These are phyloP conservation scores for Ceratobasidium sp. DNA, from an alignment of 1,284 basidiomycete species.

Conservation along the genomic window DNA sequence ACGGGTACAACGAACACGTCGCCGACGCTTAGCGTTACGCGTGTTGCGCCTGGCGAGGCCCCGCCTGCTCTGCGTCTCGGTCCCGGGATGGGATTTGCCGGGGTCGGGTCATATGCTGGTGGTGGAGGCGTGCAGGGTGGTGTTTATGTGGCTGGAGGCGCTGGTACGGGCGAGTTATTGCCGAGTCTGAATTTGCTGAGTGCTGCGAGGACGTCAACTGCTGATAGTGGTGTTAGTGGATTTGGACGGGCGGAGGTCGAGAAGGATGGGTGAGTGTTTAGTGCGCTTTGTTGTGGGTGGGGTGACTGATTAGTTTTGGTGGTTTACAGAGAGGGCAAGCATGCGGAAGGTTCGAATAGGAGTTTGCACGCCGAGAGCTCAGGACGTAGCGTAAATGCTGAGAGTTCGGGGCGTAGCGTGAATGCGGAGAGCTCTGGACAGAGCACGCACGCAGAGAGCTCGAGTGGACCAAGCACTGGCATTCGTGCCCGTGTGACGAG, in stretches of 20 bases:
- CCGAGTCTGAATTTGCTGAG: conserved; percentile 1
- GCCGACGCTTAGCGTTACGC: conserved; percentile 33
- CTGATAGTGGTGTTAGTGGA: conserved; percentile 9
- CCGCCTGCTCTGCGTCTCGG: conserved; percentile 26
- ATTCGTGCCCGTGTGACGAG: conserved; percentile 40
- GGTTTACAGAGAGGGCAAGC: neutral
- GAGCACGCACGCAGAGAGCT: conserved; percentile 25
- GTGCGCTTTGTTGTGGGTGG: too few relatives aligned
- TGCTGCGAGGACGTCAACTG: neutral
- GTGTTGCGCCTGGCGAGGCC: conserved; percentile 11
- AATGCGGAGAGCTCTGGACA: conserved; percentile 31
- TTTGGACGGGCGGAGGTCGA: neutral
- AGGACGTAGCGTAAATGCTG: conserved; percentile 11
- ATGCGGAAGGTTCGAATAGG: neutral
- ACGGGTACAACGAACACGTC: conserved; percentile 33
- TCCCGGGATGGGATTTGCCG: conserved; percentile 26
- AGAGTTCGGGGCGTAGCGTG: conserved; percentile 23
- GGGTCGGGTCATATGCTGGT: conserved; percentile 17
- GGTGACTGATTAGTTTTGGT: too few relatives aligned
- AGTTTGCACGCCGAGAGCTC: conserved; percentile 18
- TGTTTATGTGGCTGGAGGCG: conserved; percentile 3
- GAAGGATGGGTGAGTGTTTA: conserved; percentile 20
- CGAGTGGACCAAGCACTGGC: conserved; percentile 1
- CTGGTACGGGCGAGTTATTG: conserved; percentile 6
- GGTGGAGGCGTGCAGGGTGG: conserved; percentile 24